Base-by-base conservation (phyloP, 169 alveolate species). In the Neospora caninum region DNA sequence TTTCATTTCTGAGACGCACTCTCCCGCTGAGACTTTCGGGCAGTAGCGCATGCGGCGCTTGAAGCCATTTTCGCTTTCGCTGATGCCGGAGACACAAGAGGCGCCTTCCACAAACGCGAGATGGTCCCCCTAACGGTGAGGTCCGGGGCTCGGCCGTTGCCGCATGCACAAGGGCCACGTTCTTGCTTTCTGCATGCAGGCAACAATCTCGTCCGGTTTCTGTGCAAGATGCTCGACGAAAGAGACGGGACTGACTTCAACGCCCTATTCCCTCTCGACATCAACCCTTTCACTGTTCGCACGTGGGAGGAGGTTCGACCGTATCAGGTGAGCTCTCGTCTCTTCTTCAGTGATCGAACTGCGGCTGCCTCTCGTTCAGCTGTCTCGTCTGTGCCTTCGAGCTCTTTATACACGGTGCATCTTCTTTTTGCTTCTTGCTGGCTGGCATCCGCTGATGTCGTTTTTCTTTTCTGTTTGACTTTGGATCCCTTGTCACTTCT, bases 281-380 rank as follows among this genome's bases (percentile, higher is more conserved):
- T 83, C 89, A 83, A 83, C 25, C 89, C 89, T 22, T 83, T 83
- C 89, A 39, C 67, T 43, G 89, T 83, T 29, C 34, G 89, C 45
- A 43, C 67, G 38, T 83, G 89, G 89, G 89, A 83, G 67, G 70
- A 83, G 16, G 89, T 83, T 9, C 54, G 67, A 20, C 89, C 89
- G 54, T 83, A 83, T 67, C 89, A 83, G 89, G 89, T 83, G 38
- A 18, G 89, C 86, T 36, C 31, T 18, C 34, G n/a, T n/a, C n/a
- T n/a, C n/a, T n/a, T n/a, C n/a, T n/a, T 49, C 22, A 7, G 58
- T 49, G 4, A 7, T 49, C 58, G 58, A 13, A 49, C 58, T 4
- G 58, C 4, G 58, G 58, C 58, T 49, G 58, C 58, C 4, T 49
- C 22, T 4, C 58, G 4, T 49, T 49, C 58, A 29, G 73, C 31